Percentiles rank a stretch among this genome's conserved stretches.
These are phyloP conservation scores for Suillus brevipes DNA, from an alignment of 768 basidiomycete species.

Conservation along the genomic window DNA sequence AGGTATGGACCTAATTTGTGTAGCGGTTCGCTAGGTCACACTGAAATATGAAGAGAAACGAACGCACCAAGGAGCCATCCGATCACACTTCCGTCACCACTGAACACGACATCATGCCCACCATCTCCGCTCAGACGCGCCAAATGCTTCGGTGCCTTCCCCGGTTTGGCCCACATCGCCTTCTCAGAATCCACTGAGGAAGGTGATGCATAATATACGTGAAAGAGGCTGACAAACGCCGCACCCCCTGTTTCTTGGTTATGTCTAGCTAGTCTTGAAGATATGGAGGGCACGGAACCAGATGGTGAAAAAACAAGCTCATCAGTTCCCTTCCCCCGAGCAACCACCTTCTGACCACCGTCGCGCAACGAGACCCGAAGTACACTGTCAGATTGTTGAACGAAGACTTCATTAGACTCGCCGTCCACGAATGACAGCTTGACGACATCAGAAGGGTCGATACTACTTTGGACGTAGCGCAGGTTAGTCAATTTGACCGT, in stretches of 20 bases:
- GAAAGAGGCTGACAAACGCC: slow-evolving; percentile 70
- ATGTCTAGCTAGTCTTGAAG: slow-evolving; percentile 9
- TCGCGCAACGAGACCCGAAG: slow-evolving; percentile 52
- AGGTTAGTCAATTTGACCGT: slow-evolving; percentile 46
- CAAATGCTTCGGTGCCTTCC: slow-evolving; percentile 60
- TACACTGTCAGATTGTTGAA: slow-evolving; percentile 54
- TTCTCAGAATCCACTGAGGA: slow-evolving; percentile 39
- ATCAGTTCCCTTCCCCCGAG: slow-evolving; percentile 54
- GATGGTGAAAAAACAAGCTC: slow-evolving; percentile 52
- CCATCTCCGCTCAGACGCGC: slow-evolving; percentile 70
- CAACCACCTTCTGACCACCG: slow-evolving; percentile 48
- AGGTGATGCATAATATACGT: slow-evolving; percentile 60
- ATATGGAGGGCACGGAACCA: neutral
- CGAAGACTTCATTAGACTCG: slow-evolving; percentile 49
- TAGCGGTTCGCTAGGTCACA: slow-evolving; percentile 5
- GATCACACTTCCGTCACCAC: slow-evolving; percentile 59
- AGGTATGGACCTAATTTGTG: slow-evolving; percentile 54
- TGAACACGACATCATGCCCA: slow-evolving; percentile 69
- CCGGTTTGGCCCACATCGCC: slow-evolving; percentile 69
- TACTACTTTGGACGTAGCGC: slow-evolving; percentile 51
- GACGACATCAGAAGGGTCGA: slow-evolving; percentile 41
- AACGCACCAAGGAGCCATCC: slow-evolving; percentile 74
- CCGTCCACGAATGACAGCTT: slow-evolving; percentile 58
- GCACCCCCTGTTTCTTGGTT: slow-evolving; percentile 36
- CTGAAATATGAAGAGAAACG: neutral